phyloP scores from a whole-genome alignment of 1,284 basidiomycete genomes.

The Irpex rosettiformis region DNA sequence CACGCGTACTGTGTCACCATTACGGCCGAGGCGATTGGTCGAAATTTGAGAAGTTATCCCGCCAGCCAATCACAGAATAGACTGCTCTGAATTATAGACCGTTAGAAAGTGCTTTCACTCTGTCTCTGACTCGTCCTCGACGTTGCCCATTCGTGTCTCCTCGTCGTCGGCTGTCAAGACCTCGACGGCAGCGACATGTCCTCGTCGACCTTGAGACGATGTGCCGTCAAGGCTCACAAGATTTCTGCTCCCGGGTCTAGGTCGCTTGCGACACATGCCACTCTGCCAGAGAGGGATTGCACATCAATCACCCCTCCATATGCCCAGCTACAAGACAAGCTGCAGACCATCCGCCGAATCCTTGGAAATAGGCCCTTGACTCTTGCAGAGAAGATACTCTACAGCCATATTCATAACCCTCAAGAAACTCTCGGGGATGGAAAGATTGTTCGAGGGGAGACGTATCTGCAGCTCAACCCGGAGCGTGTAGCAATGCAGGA shows the following conservation, averaged over 20 bases:
- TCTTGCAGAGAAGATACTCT: constrained; percentile 97
- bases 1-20: not conserved
- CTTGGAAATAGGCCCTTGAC: constrained; percentile 77
- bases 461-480: constrained; percentile 88
- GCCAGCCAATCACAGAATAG: no score
- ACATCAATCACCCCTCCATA: constrained; percentile 91
- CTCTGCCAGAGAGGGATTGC: constrained; percentile 59
- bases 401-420: constrained; percentile 88
- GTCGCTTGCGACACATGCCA: constrained; percentile 54
- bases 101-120: no score
- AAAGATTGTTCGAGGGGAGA: constrained; percentile 77
- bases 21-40: not conserved
- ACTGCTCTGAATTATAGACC: no score
- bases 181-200: constrained; percentile 9
- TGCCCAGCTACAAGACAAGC: constrained; percentile 68
- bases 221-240: constrained; percentile 9
- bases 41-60: not conserved
- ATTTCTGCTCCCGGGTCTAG: constrained; percentile 18
- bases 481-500: constrained; percentile 99
- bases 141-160: not conserved
- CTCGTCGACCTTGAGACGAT: constrained; percentile 11
- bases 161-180: not conserved
- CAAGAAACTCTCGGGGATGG: constrained; percentile 67
- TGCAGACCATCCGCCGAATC: constrained; percentile 68
- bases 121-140: not conserved